A percentile compares a stretch with the other conserved stretches of the same genome.
These are phyloP conservation scores for Monascus ruber DNA, from an alignment of 2,329 filamentous ascomycete species.

Conservation along the genomic window DNA sequence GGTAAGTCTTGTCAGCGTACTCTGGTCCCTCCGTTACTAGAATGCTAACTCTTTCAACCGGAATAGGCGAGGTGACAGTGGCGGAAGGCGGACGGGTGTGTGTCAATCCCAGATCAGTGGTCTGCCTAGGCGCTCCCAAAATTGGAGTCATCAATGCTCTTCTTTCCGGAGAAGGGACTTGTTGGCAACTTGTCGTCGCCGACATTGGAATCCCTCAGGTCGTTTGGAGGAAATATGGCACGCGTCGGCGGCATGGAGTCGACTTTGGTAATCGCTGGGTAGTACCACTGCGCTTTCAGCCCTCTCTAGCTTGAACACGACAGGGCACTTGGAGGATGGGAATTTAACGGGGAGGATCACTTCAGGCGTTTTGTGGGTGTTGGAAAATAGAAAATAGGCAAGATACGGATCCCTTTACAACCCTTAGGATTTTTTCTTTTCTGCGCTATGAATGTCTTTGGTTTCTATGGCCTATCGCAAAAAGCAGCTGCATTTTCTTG, in stretches of 20 bases:
- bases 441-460: too few species aligned
- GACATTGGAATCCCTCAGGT: constrained; percentile 77
- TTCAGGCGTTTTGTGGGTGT: too few species aligned
- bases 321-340: too few species aligned
- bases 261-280: constrained; percentile 86
- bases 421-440: too few species aligned
- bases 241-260: constrained; percentile 68
- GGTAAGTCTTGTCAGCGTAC: constrained; percentile 51
- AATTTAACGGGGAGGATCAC: too few species aligned
- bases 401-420: too few species aligned
- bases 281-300: constrained; percentile 49
- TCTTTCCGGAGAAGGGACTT: constrained; percentile 43
- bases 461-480: too few species aligned
- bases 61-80: constrained; percentile 40
- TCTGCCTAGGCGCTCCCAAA: constrained; percentile 79
- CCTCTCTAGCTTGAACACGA: constrained; percentile 12
- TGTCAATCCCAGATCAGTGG: constrained; percentile 69
- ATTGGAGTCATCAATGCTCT: constrained; percentile 71
- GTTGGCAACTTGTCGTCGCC: constrained; percentile 70
- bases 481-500: too few species aligned
- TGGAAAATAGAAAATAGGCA: too few species aligned
- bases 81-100: constrained; percentile 68
- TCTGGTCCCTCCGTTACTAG: not conserved
- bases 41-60: constrained; percentile 1
- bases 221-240: constrained; percentile 76